Evolutionary conservation across 495 filamentous ascomycete species (phyloP), one percentile per base, ranked within the genome.

Genomic region (Pyrenula aspistea): DNA sequence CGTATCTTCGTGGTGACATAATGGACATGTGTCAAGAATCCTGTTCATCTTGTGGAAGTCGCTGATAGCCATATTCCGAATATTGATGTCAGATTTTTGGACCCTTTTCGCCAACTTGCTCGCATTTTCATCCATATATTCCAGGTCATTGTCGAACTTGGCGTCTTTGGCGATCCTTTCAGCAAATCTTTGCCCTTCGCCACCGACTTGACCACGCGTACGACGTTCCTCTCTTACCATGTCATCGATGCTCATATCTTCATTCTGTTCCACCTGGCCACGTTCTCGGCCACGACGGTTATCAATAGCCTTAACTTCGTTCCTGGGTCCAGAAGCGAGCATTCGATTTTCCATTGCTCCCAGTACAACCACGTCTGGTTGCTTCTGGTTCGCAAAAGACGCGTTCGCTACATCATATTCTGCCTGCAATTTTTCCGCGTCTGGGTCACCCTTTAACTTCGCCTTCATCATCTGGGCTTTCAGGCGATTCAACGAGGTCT

Each of bases 91-190:
- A 56, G 84, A 89, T 65, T 88, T 91, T 60, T 92, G 87, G 2
- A 95, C 86, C 24, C 88, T 85, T 65, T 84, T 87, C n/a, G 92
- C 89, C 10, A 98, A 79, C 63, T 94, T 95, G 52, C 80, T 77
- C 19, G 93, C 93, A 65, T 97, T 96, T 58, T 97, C 93, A 66
- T 98, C 94, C 73, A 98, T 85, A 68, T 98, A 98, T 53, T 98
- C 92, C 54, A 97, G 77, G 64, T 96, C 88, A 62, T 94, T 86
- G 79, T 87, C 82, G 65, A 96, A 98, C 65, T 92, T 95, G 23
- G 68, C 83, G 71, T 98, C 93, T 60, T 94, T 91, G 50, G 89
- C 84, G 59, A 98, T 97, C 54, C 89, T 80, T 63, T 97, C 91
- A 22, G 93, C 93, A 12, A 96, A 78, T 20, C 84, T 81, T 63